Base-by-base conservation (phyloP, 2,329 filamentous ascomycete genomes). In the Hypoxylon sp. region DNA sequence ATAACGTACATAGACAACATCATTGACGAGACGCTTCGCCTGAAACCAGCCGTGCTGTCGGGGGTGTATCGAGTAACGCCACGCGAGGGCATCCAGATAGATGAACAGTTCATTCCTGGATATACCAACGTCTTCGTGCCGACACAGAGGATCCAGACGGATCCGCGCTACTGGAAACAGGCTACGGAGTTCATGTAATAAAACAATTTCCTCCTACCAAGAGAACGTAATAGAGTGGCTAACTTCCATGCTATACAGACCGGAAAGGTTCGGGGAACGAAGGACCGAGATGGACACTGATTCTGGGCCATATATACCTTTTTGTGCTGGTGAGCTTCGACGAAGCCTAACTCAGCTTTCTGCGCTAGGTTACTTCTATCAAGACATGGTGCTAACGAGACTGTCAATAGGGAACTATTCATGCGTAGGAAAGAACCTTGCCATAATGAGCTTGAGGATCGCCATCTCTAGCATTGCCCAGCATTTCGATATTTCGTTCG, bases 61-160 rank as follows among this genome's bases (percentile, higher is more conserved):
- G 79, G 77, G 3, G 71, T 72, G 4, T 73, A 73, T 3, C 77
- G 81, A 2, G 69, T 76, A 5, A 81, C 80, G 0, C 81, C 81
- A 6, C 59, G 72, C 1, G 53, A 75, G 32, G 78, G 78, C 3
- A 42, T 79, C 0, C 67, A 65, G 12, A 61, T 79, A 11, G 76
- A 78, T 44, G 76, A 76, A 45, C 64, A 71, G 3, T 70, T 65
- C 49, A 76, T 79, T n/a, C 77, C 78, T 0, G 77, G 77, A 2
- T 54, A 76, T 46, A 67, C 64, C 2, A 73, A 72, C 42, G 72
- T 74, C 4, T 66, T 69, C 18, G 67, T 72, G 6, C 73, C 73
- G 2, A 56, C 44, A 32, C 11, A 74, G 67, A 36, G 64, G 2
- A 71, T 79, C 7, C 76, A 78, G 40, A 66, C 69, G 5, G 62